These are phyloP conservation scores for Collybiopsis confluens DNA, from an alignment of 768 basidiomycete species.

Conservation along the genomic window DNA sequence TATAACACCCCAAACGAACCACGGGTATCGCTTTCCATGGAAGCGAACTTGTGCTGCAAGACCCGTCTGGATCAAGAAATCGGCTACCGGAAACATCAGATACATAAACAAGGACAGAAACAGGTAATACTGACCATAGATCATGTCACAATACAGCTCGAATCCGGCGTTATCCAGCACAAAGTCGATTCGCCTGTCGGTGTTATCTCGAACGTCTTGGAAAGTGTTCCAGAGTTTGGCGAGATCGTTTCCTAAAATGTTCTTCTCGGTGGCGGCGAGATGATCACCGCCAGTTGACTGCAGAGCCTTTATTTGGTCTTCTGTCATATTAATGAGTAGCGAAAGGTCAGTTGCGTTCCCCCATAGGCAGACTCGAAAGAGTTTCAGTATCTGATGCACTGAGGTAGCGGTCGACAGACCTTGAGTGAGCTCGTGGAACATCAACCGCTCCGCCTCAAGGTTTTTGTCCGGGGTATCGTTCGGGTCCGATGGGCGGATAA, in stretches of 20 bases:
- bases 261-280: slow-evolving; percentile 93
- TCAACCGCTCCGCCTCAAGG: slow-evolving; percentile 70
- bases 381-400: too few species aligned
- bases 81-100: slow-evolving; percentile 48
- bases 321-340: slow-evolving; percentile 94
- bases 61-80: slow-evolving; percentile 90
- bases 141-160: slow-evolving; percentile 84
- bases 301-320: slow-evolving; percentile 94
- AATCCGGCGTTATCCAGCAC: slow-evolving; percentile 86
- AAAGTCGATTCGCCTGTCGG: slow-evolving; percentile 75
- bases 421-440: slow-evolving; percentile 93
- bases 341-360: slow-evolving; percentile 96
- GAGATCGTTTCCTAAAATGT: slow-evolving; percentile 88
- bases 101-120: slow-evolving; percentile 1
- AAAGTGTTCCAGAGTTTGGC: slow-evolving; percentile 69
- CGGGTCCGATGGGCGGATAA: slow-evolving; percentile 54
- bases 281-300: slow-evolving; percentile 96
- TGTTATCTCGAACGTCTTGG: slow-evolving; percentile 61
- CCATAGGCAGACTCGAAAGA: slow-evolving; percentile 83
- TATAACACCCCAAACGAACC: too few species aligned
- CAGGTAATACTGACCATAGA: slow-evolving; percentile 56
- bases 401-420: slow-evolving; percentile 40
- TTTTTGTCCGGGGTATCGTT: slow-evolving; percentile 49
- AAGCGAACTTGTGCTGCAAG: slow-evolving; percentile 81
- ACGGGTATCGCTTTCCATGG: slow-evolving; percentile 94